A percentile compares a stretch with the other conserved stretches of the same genome.
Evolutionary conservation across 179 eudicot species (phyloP).

Genomic region (Silene vulgaris): DNA sequence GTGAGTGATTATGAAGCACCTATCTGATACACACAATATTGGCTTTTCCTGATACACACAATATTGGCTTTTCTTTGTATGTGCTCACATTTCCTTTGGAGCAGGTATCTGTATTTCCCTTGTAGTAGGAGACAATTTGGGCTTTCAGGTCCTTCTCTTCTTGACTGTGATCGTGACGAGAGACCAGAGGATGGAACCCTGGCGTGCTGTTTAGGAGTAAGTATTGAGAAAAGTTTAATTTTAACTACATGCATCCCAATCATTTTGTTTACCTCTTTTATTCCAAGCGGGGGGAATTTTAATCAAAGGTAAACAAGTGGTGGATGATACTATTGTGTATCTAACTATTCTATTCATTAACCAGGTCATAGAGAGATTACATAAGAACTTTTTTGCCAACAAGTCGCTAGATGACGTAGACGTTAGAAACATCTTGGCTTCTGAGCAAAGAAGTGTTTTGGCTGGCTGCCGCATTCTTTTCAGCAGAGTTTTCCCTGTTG

Average conservation of each 20-base stretch:
- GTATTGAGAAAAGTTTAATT: conserved; percentile 19
- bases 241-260: no score
- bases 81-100: conserved; percentile 6
- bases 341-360: conserved; percentile 16
- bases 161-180: conserved; percentile 95
- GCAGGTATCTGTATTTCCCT: conserved; percentile 91
- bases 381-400: conserved; percentile 65
- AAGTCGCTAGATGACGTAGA: conserved; percentile 74
- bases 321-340: background rate
- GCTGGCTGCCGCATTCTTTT: conserved; percentile 80
- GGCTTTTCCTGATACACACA: background rate
- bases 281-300: no score
- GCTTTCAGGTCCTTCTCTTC: conserved; percentile 91
- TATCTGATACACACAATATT: background rate
- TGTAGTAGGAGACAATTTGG: conserved; percentile 98
- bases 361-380: conserved; percentile 90
- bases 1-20: conserved; percentile 33
- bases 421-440: conserved; percentile 87
- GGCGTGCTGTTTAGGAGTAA: conserved; percentile 83
- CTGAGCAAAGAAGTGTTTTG: conserved; percentile 80
- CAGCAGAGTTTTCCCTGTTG: conserved; percentile 89
- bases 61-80: background rate
- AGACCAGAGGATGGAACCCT: conserved; percentile 92
- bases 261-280: no score
- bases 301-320: no score